Base-by-base conservation (phyloP, 202 grass and related monocot genomes). In the Brachypodium distachyon region DNA sequence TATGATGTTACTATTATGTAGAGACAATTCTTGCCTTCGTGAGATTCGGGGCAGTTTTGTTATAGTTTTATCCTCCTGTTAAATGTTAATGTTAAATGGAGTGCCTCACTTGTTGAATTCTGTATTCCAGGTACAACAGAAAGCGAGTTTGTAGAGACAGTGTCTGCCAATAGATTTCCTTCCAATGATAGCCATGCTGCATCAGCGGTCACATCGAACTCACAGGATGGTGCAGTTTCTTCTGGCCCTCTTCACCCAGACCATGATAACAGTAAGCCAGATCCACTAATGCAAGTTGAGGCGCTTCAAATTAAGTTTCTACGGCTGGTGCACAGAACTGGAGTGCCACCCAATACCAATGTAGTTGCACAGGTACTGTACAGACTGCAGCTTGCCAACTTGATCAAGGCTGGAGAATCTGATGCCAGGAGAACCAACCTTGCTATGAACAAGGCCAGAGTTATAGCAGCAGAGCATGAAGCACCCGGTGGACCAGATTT, bases 291-390 rank as follows among this genome's bases (percentile, higher is more conserved):
- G 76, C 85, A 87, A 89, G 84, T 97, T 12, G 84, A 97, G 56
- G 82, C 59, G 0, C 88, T 97, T 73, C 91, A 92, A 77, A 90
- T 94, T 83, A 92, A 94, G 68, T 94, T 94, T 63, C 80, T 97
- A 84, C 87, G 89, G 33, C 47, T 97, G 50, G 75, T 92, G 44
- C 76, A 82, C 72, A 84, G 88, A 61, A 97, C 90, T 39, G 89
- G 79, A 67, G 78, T 92, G 78, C 77, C 91, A 77, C 84, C 89
- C 42, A 84, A 39, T 79, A 86, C 84, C 52, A 77, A 52, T 73
- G 59, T 87, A 53, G 91, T 94, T 61, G 87, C 84, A 47, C 94
- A 97, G 76, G 91, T 97, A 40, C 72, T 94, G 57, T 92, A 97
- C 82, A 80, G 94, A 42, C 82, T 97, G 83, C 91, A 94, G 41